These are phyloP conservation scores for Dictyostelium citrinum DNA, from an alignment of 78 protist genomes.

Conservation along the genomic window DNA sequence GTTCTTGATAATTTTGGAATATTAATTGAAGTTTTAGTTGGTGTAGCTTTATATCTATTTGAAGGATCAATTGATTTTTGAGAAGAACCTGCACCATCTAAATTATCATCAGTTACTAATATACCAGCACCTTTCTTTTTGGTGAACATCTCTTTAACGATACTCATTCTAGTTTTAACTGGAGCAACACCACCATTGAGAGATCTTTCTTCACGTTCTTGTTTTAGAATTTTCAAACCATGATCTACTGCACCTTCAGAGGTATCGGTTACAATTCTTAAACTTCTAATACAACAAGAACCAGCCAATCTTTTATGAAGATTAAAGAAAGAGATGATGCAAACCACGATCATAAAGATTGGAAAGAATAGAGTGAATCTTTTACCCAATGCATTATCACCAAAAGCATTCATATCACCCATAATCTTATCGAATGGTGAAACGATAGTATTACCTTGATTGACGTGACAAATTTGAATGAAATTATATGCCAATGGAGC, in stretches of 20 bases:
- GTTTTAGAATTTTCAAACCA: slow-evolving; percentile 35
- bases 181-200: slow-evolving; percentile 53
- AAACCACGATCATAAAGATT: slow-evolving; percentile 34
- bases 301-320: slow-evolving; percentile 45
- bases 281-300: slow-evolving; percentile 27
- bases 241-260: slow-evolving; percentile 53
- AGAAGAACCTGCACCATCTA: slow-evolving; percentile 23
- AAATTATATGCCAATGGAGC: slow-evolving; percentile 67
- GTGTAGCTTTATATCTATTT: slow-evolving; percentile 9
- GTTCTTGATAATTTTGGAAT: slow-evolving; percentile 30
- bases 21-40: neutral
- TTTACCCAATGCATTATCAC: neutral
- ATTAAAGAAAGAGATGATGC: slow-evolving; percentile 17
- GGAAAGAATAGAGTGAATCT: slow-evolving; percentile 42
- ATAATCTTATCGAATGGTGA: neutral
- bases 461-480: slow-evolving; percentile 30
- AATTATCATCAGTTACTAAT: neutral
- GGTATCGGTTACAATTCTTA: slow-evolving; percentile 41
- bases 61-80: neutral
- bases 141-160: slow-evolving; percentile 22
- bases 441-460: neutral
- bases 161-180: slow-evolving; percentile 14
- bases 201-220: slow-evolving; percentile 34
- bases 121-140: neutral
- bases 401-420: slow-evolving; percentile 67